Evolutionary conservation across 1,284 basidiomycete genomes (phyloP).

Genomic region (Ganoderma multipileum): DNA sequence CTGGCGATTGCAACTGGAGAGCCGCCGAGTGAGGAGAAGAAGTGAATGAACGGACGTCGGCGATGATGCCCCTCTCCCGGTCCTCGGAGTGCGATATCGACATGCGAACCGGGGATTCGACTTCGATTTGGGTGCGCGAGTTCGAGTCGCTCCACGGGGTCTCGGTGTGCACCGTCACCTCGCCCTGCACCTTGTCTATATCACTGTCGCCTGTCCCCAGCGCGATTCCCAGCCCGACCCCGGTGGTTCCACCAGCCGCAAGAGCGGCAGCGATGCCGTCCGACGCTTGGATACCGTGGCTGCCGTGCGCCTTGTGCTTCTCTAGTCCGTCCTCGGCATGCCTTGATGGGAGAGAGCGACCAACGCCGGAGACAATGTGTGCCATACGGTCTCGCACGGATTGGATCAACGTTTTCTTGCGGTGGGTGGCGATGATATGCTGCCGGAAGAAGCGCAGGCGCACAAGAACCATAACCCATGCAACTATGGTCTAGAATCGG

Average conservation of each 20-base stretch:
- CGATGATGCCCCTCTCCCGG: constrained; percentile 31
- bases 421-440: constrained; percentile 36
- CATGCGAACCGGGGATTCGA: constrained; percentile 26
- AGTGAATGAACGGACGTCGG: constrained; percentile 43
- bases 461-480: constrained; percentile 64
- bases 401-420: constrained; percentile 26
- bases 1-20: constrained; percentile 34
- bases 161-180: background rate
- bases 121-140: constrained; percentile 14
- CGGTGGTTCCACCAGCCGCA: constrained; percentile 32
- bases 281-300: constrained; percentile 26
- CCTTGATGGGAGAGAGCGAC: constrained; percentile 6
- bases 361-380: constrained; percentile 8
- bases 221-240: constrained; percentile 35
- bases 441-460: constrained; percentile 55
- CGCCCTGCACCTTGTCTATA: background rate
- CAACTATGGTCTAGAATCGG: constrained; percentile 46
- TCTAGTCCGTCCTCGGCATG: constrained; percentile 17
- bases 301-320: constrained; percentile 18
- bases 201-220: constrained; percentile 21
- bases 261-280: constrained; percentile 38
- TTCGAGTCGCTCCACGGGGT: constrained; percentile 11
- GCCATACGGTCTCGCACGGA: constrained; percentile 24
- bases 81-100: constrained; percentile 27
- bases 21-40: constrained; percentile 48